phyloP scores from a whole-genome alignment of 140 eudicot species.

The Oenanthe javanica region DNA sequence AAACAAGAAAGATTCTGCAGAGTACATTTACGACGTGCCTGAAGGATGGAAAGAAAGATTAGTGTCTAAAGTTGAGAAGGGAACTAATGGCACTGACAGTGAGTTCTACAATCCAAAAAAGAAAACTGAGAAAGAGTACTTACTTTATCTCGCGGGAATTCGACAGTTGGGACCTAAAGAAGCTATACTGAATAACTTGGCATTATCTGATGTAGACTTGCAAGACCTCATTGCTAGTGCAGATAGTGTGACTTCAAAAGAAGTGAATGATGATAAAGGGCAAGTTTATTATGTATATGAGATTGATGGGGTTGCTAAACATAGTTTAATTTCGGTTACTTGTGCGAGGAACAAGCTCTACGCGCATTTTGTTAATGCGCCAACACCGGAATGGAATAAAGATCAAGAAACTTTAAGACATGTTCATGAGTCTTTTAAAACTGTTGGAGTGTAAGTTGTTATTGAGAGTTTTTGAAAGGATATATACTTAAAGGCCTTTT shows the following conservation, averaged over 20 bases:
- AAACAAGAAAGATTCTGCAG: conserved; percentile 76
- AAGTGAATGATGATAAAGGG: conserved; percentile 77
- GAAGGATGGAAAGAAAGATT: conserved; percentile 86
- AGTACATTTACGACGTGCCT: conserved; percentile 90
- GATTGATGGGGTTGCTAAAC: conserved; percentile 51
- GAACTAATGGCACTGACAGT: conserved; percentile 93
- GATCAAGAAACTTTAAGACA: conserved; percentile 78
- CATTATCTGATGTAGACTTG: conserved; percentile 78
- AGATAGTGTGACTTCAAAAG: conserved; percentile 55
- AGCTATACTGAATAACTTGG: conserved; percentile 57
- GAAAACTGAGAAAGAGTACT: conserved; percentile 70
- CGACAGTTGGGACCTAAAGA: conserved; percentile 75
- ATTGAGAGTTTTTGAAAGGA: not conserved
- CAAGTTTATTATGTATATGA: conserved; percentile 80
- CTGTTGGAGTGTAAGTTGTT: conserved; percentile 32
- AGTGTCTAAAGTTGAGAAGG: conserved; percentile 87
- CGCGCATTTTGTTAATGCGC: conserved; percentile 97
- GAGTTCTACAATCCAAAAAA: conserved; percentile 86
- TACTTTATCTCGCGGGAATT: conserved; percentile 62
- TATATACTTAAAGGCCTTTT: not conserved
- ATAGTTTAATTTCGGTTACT: conserved; percentile 81
- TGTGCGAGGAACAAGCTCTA: conserved; percentile 83
- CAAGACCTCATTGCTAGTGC: conserved; percentile 71
- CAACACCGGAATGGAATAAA: conserved; percentile 72
- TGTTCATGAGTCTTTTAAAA: conserved; percentile 75